Evolutionary conservation across 2,329 filamentous ascomycete species (phyloP), one percentile per base, ranked within the genome.

Genomic region (Nigrospora osmanthi): DNA sequence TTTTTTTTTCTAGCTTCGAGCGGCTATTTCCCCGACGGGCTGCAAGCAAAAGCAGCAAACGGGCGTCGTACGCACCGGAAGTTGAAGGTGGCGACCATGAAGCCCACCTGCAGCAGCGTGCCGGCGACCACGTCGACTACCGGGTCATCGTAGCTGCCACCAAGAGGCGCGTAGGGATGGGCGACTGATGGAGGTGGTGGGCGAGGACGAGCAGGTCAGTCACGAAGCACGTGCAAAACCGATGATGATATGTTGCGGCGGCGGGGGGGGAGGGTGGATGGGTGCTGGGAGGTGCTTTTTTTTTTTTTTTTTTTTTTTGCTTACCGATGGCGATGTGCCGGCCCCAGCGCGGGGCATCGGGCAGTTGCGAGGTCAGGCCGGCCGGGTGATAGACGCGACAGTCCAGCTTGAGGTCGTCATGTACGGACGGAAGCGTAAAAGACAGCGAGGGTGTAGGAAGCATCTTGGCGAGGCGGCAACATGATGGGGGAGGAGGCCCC

Each of bases 101-200:
- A 94, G 2, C 87, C 87, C 43, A 73, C 67, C 5, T 74, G 69
- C n/a, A 95, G 62, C 38, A 95, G 70, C 47, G 83, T 75, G 2
- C 70, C 68, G 1, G 78, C 80, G 3, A 86, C 66, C 10, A 80
- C 70, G n/a, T 78, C 72, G 1, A 97, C 84, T 1, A 95, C 74
- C 0, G 78, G 76, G 59, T 97, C 90, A 60, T 97, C 87, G 59
- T 82, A 93, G 62, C 72, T 82, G 6, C 91, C 93, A 5, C 93
- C 93, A 42, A 97, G 70, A 0, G 88, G 83, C 32, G 88, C 89
- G 60, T 97, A 97, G 0, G 93, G 91, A 63, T 97, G 93, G 12
- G 90, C 90, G 35, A 97, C 69, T 4, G 23, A 95, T 71, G 0
- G 81, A 81, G 4, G 73, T 30, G 14, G 23, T 28, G 23, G 23